These are phyloP conservation scores for Pythium apleroticum DNA, from an alignment of 352 stramenopile species.

Conservation along the genomic window DNA sequence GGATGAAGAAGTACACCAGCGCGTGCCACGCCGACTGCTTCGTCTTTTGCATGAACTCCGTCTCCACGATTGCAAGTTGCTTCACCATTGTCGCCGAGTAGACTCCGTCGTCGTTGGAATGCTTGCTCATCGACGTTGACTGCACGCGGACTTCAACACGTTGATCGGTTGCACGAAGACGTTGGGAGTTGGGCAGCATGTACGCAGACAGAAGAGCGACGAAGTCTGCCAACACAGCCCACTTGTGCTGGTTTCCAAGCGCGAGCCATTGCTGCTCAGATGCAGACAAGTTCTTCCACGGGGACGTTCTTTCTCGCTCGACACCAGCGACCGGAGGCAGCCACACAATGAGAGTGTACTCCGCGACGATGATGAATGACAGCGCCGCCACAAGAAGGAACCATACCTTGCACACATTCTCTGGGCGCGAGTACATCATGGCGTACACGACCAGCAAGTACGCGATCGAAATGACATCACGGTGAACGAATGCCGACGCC, in stretches of 20 bases:
- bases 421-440: constrained; percentile 71
- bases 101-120: constrained; percentile 5
- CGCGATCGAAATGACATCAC: constrained; percentile 69
- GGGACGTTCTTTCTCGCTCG: constrained; percentile 55
- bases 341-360: constrained; percentile 78
- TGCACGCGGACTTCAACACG: constrained; percentile 34
- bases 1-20: constrained; percentile 61
- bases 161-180: constrained; percentile 24
- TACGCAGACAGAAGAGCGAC: constrained; percentile 66
- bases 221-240: constrained; percentile 77
- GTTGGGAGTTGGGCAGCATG: constrained; percentile 61
- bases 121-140: constrained; percentile 10
- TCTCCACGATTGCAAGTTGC: constrained; percentile 22
- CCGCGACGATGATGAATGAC: constrained; percentile 61
- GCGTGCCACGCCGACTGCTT: constrained; percentile 70
- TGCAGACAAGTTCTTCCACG: constrained; percentile 55
- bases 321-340: constrained; percentile 55
- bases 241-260: constrained; percentile 72
- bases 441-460: constrained; percentile 80
- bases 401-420: constrained; percentile 55
- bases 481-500: constrained; percentile 77
- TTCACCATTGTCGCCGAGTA: constrained; percentile 7
- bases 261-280: constrained; percentile 68
- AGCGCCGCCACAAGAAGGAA: constrained; percentile 56
- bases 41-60: constrained; percentile 58